Base-by-base conservation (phyloP, 106 monocot genomes). In the Allium cepa region DNA sequence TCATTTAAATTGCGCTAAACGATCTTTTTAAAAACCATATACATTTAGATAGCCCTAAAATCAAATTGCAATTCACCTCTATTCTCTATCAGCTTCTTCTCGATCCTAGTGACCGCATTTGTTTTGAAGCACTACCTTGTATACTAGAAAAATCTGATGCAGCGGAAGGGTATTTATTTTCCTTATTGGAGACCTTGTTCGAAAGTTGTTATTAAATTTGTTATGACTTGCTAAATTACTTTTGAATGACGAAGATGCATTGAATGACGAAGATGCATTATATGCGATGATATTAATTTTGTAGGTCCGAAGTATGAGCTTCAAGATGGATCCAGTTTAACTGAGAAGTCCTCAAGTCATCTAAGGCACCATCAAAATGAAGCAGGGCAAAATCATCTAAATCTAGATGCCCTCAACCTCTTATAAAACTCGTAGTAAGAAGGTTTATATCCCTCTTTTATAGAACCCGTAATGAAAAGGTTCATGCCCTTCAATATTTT, bases 291-390 rank as follows among this genome's bases (percentile, higher is more conserved):
- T 10, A 64, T 71, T 17, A 49, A 46, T 62, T 17, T 69, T 75
- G 60, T 71, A 97, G 97, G 62, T 78, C 97, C 52, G 97, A 97
- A 86, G 97, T 89, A 27, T 67, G 97, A 82, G 97, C 97, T 77
- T 88, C 86, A 79, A 92, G 97, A 71, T 97, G 97, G 97, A 78
- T 97, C 78, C 70, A 92, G 67, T 79, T 97, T 58, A 87, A 88
- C 7, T 86, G 87, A 77, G 97, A 92, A 71, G 84, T 97, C 67
- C 92, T 97, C 13, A 92, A 97, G 69, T 71, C 92, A 18, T 92
- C 97, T 49, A 89, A 97, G 68, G 89, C 97, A 67, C 97, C 95
- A 46, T 91, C 59, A 87, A 92, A 71, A 71, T 77, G 66, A 81
- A 64, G 69, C 49, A 74, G 62, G 66, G 82, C 74, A 12, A 96